Conservation (phyloP, 345 rosid genomes). For the Erysimum cheiranthoides region DNA sequence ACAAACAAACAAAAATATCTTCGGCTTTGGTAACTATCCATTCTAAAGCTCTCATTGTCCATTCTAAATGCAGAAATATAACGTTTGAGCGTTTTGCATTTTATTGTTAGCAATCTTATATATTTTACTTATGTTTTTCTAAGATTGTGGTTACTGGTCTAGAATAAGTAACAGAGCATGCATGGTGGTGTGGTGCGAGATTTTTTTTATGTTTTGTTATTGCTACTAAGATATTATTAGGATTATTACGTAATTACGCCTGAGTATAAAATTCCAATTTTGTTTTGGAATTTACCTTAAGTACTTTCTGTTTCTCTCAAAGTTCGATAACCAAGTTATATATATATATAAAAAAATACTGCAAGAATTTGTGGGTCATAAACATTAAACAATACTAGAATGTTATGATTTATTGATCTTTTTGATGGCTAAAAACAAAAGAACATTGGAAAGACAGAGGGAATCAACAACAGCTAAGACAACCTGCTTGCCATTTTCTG, state of each 20-base stretch:
- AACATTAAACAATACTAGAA: not conserved
- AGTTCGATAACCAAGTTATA: not conserved
- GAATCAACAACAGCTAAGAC: conserved; percentile 56
- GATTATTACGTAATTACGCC: not conserved
- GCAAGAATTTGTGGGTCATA: not conserved
- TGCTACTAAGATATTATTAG: not conserved
- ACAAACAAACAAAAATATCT: too few species aligned
- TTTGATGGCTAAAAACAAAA: conserved; percentile 35
- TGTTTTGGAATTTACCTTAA: not conserved
- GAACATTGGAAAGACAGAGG: conserved; percentile 48
- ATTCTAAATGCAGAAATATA: not conserved
- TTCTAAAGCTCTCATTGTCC: too few species aligned
- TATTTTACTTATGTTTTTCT: not conserved
- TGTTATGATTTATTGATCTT: not conserved
- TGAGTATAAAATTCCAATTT: not conserved
- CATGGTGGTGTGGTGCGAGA: not conserved
- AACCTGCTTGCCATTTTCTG: conserved; percentile 45
- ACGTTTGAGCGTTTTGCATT: not conserved
- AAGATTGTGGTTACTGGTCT: not conserved
- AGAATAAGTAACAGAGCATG: not conserved
- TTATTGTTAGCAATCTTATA: not conserved
- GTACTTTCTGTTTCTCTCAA: not conserved
- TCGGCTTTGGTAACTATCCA: too few species aligned
- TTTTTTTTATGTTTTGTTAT: not conserved
- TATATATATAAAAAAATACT: not conserved